Percentiles rank a stretch among this genome's conserved stretches.
phyloP scores from a whole-genome alignment of 2,329 filamentous ascomycete genomes.

The Juglanconis juglandina region DNA sequence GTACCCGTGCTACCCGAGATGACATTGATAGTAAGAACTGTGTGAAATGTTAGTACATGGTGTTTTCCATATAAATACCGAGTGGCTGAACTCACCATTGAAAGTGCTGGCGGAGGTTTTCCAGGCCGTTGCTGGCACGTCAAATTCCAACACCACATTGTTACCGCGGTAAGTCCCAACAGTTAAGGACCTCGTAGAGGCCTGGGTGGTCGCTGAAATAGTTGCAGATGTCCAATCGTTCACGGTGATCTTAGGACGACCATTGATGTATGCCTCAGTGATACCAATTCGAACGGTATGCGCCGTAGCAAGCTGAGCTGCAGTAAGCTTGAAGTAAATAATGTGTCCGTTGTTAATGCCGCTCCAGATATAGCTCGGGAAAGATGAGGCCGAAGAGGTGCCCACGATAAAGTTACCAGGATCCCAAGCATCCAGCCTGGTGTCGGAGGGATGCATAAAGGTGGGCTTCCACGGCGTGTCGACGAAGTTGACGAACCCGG shows the following conservation, averaged over 20 bases:
- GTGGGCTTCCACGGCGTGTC: constrained; percentile 38
- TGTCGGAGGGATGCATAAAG: constrained; percentile 38
- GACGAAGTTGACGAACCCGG: constrained; percentile 33
- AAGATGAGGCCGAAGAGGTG: constrained; percentile 29
- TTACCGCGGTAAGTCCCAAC: constrained; percentile 32
- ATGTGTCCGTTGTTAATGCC: constrained; percentile 39
- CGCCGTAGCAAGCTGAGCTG: constrained; percentile 25
- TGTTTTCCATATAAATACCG: neutral
- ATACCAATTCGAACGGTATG: constrained; percentile 30
- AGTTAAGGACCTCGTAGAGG: constrained; percentile 29
- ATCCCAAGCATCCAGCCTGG: constrained; percentile 29
- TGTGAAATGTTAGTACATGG: neutral
- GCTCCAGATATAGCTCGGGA: constrained; percentile 41
- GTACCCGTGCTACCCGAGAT: constrained; percentile 27
- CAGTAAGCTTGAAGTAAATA: constrained; percentile 35
- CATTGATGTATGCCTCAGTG: constrained; percentile 30
- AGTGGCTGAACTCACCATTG: constrained; percentile 16
- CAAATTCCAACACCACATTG: constrained; percentile 27
- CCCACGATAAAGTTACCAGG: constrained; percentile 33
- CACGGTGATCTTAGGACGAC: constrained; percentile 29
- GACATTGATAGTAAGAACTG: constrained; percentile 26
- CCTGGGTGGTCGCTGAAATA: constrained; percentile 27
- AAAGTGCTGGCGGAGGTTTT: constrained; percentile 26
- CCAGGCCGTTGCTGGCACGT: constrained; percentile 27
- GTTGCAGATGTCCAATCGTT: constrained; percentile 28